Conservation (phyloP, 2,329 filamentous ascomycete species). For the Cadophora gregata region DNA sequence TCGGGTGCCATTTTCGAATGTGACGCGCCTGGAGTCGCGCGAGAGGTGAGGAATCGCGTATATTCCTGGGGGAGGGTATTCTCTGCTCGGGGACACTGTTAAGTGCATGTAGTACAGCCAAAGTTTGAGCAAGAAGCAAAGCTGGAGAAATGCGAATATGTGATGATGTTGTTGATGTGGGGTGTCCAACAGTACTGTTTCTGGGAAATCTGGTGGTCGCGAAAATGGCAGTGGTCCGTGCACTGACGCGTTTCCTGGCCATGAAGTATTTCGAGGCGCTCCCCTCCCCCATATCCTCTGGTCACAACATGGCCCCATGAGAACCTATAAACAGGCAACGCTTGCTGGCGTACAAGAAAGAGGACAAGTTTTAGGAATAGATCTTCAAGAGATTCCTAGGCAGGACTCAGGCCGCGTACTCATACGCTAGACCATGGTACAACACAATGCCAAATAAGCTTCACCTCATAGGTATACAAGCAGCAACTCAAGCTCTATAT, state of each 20-base stretch:
- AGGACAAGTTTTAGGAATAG: constrained; percentile 30
- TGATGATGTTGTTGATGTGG: constrained; percentile 9
- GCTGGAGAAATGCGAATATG: constrained; percentile 1
- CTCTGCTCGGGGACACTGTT: not conserved
- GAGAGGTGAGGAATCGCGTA: not conserved
- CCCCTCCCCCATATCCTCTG: not conserved
- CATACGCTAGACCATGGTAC: constrained; percentile 20
- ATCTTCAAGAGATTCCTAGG: constrained; percentile 24
- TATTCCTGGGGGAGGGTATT: not conserved
- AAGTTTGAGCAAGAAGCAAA: not conserved
- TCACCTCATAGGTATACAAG: too few species aligned
- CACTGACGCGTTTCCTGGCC: not conserved
- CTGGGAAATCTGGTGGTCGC: not conserved
- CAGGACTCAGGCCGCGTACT: constrained; percentile 20
- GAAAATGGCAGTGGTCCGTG: constrained; percentile 5
- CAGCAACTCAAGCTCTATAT: too few species aligned
- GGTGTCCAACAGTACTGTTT: not conserved
- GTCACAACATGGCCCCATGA: constrained; percentile 18
- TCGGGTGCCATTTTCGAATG: constrained; percentile 29
- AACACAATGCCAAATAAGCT: too few species aligned
- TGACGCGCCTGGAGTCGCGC: constrained; percentile 11
- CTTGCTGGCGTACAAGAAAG: constrained; percentile 14
- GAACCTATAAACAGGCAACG: not conserved
- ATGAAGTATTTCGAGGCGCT: not conserved
- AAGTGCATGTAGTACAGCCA: not conserved